Evolutionary conservation across 208 protist genomes (phyloP).

Genomic region (Novymonas esmeraldas): DNA sequence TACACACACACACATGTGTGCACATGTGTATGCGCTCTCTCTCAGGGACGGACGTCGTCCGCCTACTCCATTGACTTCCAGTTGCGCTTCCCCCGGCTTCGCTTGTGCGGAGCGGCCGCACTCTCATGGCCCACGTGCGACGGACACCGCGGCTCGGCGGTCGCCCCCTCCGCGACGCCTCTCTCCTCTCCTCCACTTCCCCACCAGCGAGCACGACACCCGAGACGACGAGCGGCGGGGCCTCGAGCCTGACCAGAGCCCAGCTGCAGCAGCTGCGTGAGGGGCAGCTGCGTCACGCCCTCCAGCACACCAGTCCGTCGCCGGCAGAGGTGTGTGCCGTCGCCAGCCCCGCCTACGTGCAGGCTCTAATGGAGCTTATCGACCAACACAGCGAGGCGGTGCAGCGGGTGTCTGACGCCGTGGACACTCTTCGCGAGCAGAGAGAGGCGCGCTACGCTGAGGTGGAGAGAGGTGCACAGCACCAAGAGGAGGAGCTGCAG

Average conservation of each 20-base stretch:
- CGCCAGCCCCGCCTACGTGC: conserved; percentile 38
- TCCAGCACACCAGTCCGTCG: conserved; percentile 18
- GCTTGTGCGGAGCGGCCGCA: too few relatives aligned
- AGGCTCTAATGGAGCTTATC: conserved; percentile 32
- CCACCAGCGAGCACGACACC: conserved; percentile 16
- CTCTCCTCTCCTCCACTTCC: conserved; percentile 13
- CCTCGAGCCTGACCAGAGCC: background rate
- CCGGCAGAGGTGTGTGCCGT: conserved; percentile 28
- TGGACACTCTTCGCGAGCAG: conserved; percentile 15
- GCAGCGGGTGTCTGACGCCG: background rate
- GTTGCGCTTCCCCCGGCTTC: background rate
- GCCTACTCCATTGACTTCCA: background rate
- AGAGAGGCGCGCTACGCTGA: conserved; percentile 30
- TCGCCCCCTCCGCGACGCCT: background rate
- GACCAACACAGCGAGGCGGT: conserved; percentile 20
- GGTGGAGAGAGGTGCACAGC: conserved; percentile 23
- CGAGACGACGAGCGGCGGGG: conserved; percentile 1
- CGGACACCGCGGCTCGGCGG: background rate
- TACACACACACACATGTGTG: background rate
- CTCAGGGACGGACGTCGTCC: too few relatives aligned
- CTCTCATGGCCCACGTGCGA: too few relatives aligned
- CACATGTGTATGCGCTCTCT: too few relatives aligned
- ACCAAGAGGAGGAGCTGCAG: conserved; percentile 43
- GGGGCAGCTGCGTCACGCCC: conserved; percentile 23
- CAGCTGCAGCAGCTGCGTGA: conserved; percentile 11